These are phyloP conservation scores for Aegilops speltoides DNA, from an alignment of 176 grass and related monocot species.

Conservation along the genomic window DNA sequence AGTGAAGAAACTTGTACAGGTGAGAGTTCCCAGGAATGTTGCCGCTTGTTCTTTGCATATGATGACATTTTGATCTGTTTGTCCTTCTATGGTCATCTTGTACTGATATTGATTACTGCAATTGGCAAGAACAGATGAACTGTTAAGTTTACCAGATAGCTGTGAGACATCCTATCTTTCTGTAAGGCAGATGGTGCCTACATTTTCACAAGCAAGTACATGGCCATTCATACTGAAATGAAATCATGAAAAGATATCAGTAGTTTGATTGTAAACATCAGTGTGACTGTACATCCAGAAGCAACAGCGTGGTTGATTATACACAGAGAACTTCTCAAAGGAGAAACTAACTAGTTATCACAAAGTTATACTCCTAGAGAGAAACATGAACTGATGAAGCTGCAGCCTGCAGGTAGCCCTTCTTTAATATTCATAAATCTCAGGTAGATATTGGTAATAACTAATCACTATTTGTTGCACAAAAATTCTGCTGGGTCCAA, in stretches of 20 bases:
- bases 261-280: background rate
- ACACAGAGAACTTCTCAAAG: background rate
- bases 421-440: background rate
- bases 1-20: no score
- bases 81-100: no score
- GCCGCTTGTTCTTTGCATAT: no score
- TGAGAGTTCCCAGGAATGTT: no score
- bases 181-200: background rate
- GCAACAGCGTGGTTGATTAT: background rate
- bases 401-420: background rate
- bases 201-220: background rate
- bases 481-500: background rate
- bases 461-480: background rate
- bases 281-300: background rate
- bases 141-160: no score
- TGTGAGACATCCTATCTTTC: background rate
- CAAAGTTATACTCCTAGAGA: background rate
- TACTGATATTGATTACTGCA: no score
- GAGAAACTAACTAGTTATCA: background rate
- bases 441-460: slow-evolving; percentile 7
- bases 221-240: background rate
- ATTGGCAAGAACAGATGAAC: no score
- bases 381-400: background rate
- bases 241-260: background rate
- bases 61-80: no score